Conservation (phyloP, 108 stramenopile genomes). For the Parmales sp. region DNA sequence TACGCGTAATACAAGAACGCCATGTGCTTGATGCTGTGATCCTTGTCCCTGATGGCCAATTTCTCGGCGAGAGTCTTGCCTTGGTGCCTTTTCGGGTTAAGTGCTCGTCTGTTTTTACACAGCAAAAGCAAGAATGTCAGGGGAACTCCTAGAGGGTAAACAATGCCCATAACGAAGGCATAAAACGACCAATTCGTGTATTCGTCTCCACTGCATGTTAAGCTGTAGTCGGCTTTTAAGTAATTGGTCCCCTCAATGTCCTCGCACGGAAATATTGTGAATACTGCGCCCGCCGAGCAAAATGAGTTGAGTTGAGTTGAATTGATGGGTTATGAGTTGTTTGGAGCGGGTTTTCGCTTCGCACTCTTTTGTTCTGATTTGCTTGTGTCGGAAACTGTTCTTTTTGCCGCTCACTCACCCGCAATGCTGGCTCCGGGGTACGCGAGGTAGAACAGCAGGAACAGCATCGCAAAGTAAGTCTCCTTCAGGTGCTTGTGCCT, state of each 20-base stretch:
- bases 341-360: too few species aligned
- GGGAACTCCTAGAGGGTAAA: conserved; percentile 1
- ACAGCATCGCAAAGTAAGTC: not conserved
- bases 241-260: not conserved
- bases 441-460: not conserved
- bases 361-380: too few species aligned
- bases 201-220: not conserved
- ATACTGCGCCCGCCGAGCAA: too few species aligned
- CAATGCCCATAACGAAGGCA: not conserved
- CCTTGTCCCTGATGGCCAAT: not conserved
- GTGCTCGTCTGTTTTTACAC: not conserved
- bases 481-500: not conserved
- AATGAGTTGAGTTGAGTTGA: too few species aligned
- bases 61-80: not conserved
- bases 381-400: too few species aligned
- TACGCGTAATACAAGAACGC: not conserved
- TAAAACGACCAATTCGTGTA: not conserved
- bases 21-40: not conserved
- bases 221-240: not conserved
- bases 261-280: not conserved
- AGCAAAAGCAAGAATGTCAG: not conserved
- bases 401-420: too few species aligned
- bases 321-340: too few species aligned
- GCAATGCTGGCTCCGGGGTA: conserved; percentile 2
- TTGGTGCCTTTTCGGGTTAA: not conserved